Evolutionary conservation across 345 rosid genomes (phyloP), one percentile per base, ranked within the genome.

Genomic region (Arabis hirsuta): DNA sequence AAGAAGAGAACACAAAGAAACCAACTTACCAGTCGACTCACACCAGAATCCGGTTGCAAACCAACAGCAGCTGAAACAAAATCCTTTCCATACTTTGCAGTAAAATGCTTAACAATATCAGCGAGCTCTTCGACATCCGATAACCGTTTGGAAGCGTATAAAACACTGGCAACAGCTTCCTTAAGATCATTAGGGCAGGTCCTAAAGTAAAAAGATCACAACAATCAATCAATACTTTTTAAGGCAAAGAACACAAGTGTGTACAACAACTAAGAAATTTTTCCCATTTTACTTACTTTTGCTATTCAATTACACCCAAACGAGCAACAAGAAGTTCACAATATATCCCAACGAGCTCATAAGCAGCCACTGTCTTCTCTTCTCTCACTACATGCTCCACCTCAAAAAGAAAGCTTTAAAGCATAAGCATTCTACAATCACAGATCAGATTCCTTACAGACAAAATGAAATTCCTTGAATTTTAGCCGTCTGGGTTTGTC

Each of bases 381-480:
- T 95, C 98, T 72, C 96, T 83, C 62, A 87, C 87, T 27, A 86
- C 88, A 86, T 95, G 98, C 76, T 90, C 99, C 52, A 95, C 99
- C 99, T 95, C 74, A 43, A 36, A 44, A 45, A 54, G 20, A 7
- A 68, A 36, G 41, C 41, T n/a, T n/a, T n/a, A 7, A 3, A 58
- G 38, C 56, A 61, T 54, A 22, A 22, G 24, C 24, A 22, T 22
- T 22, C 24, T 62, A 55, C 32, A 55, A 12, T 43, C 44, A 36
- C 62, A 24, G 6, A 34, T 6, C 38, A 34, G 38, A 34, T 54
- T 45, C 65, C 0, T 36, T 55, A 1, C 24, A 22, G 24, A 22
- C 1, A 22, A 22, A 22, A 22, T 22, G 24, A 22, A 22, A 22
- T 1, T 22, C 24, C 60, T 50, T 55, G 87, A 79, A 95, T 88